Evolutionary conservation across 2,329 filamentous ascomycete genomes (phyloP).

Genomic region (Byssothecium circinans): DNA sequence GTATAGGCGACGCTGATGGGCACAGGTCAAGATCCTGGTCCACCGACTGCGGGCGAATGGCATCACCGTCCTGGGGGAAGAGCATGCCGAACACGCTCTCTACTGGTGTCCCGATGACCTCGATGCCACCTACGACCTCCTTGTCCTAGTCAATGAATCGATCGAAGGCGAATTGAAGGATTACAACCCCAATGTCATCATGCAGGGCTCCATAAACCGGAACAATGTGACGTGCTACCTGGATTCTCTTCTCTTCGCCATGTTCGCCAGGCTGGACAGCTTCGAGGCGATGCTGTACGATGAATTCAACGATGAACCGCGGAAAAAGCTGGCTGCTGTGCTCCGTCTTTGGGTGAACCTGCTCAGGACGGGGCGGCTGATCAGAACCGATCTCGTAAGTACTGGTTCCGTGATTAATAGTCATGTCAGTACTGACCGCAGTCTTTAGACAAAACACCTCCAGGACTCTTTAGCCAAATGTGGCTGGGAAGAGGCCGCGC

Average conservation of each 20-base stretch:
- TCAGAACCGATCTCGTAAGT: slow-evolving; percentile 79
- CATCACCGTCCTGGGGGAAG: slow-evolving; percentile 59
- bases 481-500: slow-evolving; percentile 81
- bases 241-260: slow-evolving; percentile 87
- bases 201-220: slow-evolving; percentile 86
- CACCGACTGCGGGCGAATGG: slow-evolving; percentile 56
- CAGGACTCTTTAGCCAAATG: slow-evolving; percentile 82
- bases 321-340: slow-evolving; percentile 73
- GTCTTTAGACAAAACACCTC: slow-evolving; percentile 70
- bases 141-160: slow-evolving; percentile 78
- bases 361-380: slow-evolving; percentile 79
- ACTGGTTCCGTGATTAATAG: no score
- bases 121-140: slow-evolving; percentile 73
- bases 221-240: slow-evolving; percentile 91
- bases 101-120: slow-evolving; percentile 69
- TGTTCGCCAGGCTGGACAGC: slow-evolving; percentile 87
- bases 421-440: neutral
- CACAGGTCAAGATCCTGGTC: slow-evolving; percentile 55
- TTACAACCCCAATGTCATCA: slow-evolving; percentile 70
- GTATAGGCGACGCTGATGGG: slow-evolving; percentile 5
- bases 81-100: slow-evolving; percentile 65
- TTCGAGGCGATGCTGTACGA: slow-evolving; percentile 92
- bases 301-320: slow-evolving; percentile 70
- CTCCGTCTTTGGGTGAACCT: slow-evolving; percentile 92
- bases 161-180: slow-evolving; percentile 75